phyloP scores from a whole-genome alignment of 805 yeast species.

The Zygosaccharomyces gambellarensis region DNA sequence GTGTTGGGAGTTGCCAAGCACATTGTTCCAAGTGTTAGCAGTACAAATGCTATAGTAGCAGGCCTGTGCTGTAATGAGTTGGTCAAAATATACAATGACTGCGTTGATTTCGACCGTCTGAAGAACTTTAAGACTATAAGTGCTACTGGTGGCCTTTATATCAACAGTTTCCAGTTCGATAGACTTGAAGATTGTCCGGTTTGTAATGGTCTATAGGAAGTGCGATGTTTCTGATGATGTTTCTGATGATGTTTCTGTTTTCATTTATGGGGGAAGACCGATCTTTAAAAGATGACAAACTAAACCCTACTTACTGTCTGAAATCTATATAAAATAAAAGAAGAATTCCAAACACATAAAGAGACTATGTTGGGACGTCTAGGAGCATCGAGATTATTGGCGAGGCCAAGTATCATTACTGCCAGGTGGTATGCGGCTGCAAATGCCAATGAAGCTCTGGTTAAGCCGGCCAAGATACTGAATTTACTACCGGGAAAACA shows the following conservation, averaged over 20 bases:
- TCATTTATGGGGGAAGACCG: neutral
- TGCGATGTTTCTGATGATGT: neutral
- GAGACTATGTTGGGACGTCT: conserved; percentile 2
- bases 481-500: conserved; percentile 19
- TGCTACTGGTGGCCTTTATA: conserved; percentile 75
- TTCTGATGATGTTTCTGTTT: neutral
- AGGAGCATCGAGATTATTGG: neutral
- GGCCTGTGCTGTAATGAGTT: conserved; percentile 86
- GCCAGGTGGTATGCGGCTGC: conserved; percentile 3
- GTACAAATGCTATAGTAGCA: conserved; percentile 89
- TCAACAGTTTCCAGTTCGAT: conserved; percentile 64
- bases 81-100: conserved; percentile 68
- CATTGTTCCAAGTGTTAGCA: conserved; percentile 90
- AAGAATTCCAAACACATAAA: neutral
- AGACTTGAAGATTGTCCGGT: conserved; percentile 64
- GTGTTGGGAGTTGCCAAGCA: conserved; percentile 86
- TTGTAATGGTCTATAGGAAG: conserved; percentile 47
- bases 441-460: conserved; percentile 9
- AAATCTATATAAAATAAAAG: neutral
- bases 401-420: neutral
- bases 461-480: conserved; percentile 23
- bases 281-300: conserved; percentile 1
- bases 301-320: neutral
- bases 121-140: conserved; percentile 83
- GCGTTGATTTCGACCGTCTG: conserved; percentile 50